Base-by-base conservation (phyloP, 495 filamentous ascomycete species). In the Aspergillus cavernicola region DNA sequence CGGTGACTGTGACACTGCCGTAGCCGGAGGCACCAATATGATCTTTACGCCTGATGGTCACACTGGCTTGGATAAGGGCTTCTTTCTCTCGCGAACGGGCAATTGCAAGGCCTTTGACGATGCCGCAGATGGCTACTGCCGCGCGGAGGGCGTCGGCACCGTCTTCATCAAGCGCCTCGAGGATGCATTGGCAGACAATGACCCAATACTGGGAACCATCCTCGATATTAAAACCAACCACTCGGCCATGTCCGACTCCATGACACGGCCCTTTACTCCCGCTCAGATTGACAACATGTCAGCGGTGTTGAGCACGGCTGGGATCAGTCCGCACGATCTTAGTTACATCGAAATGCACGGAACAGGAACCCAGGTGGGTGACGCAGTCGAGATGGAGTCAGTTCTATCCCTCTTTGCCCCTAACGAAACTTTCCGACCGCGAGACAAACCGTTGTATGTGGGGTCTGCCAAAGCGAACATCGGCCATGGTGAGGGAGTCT, bases 1-100 rank as follows among this genome's bases (percentile, higher is more conserved):
- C 1, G 84, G 86, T 37, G 87, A 95, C 58, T 91, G 88, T 62
- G 86, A 95, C 62, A 89, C 88, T 33, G 90, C 89, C 2, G 78
- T 92, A 6, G 87, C 87, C 33, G 91, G 92, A 50, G 92, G 92
- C 53, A 76, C 87, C 19, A 93, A 89, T 51, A 72, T 84, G 9
- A 72, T 92, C 71, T 91, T 86, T 13, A 91, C 88, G 65, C 83
- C 89, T 1, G 89, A 95, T 68, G 86, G 86, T 73, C 89, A 88
- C 66, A 74, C 86, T 23, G 90, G 89, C 49, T 80, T 96, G 26
- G 86, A 84, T 22, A 13, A 24, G 18, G 55, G 41, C 22, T 29
- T n/a, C 5, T 53, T 53, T 16, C 29, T 53, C 1, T 53, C 50
- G 1, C 16, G 12, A 2, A 44, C 50, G 3, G 50, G 50, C 6